Evolutionary conservation across 164 flowering plant species (phyloP).

Genomic region (Sedum album): DNA sequence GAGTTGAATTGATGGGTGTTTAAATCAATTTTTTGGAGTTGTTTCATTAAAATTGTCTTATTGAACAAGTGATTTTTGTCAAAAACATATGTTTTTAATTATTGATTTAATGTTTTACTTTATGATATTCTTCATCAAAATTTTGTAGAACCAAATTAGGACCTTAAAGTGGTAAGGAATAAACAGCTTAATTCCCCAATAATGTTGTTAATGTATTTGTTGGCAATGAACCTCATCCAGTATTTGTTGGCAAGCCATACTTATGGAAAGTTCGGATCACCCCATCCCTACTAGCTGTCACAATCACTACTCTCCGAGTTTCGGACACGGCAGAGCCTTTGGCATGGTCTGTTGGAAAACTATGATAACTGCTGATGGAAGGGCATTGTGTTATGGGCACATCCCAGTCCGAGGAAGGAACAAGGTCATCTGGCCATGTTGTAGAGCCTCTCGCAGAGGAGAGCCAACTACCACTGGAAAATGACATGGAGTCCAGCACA

Average conservation of each 20-base stretch:
- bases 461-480: background rate
- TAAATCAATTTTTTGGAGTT: too few species aligned
- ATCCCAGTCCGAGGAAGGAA: constrained; percentile 17
- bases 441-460: constrained; percentile 17
- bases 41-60: too few species aligned
- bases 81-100: too few species aligned
- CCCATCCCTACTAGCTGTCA: constrained; percentile 36
- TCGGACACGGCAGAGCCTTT: constrained; percentile 16
- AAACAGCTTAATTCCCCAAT: too few species aligned
- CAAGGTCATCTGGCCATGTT: constrained; percentile 39
- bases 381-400: background rate
- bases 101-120: too few species aligned
- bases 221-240: background rate
- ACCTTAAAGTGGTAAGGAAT: too few species aligned
- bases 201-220: too few species aligned
- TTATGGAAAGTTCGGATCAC: constrained; percentile 26
- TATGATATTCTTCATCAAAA: too few species aligned
- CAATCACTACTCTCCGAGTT: constrained; percentile 32
- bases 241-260: background rate
- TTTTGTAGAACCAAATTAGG: too few species aligned
- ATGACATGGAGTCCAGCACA: constrained; percentile 1
- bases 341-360: constrained; percentile 21
- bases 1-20: too few species aligned
- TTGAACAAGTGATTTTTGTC: too few species aligned
- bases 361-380: constrained; percentile 18